phyloP scores from a whole-genome alignment of 345 rosid species.

The Syzygium aqueum region DNA sequence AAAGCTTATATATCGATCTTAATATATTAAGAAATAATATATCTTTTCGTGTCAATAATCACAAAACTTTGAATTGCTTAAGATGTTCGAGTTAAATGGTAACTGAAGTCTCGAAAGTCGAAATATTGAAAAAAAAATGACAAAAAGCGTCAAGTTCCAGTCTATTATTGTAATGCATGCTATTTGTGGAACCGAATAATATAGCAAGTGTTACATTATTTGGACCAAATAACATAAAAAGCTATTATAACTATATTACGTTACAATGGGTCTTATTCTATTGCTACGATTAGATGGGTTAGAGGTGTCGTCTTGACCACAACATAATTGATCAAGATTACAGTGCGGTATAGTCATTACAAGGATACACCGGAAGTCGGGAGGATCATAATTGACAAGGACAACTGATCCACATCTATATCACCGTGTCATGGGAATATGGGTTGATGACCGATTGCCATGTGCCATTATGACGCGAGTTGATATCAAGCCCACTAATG shows the following conservation, averaged over 20 bases:
- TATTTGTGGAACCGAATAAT: background rate
- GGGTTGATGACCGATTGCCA: background rate
- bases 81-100: background rate
- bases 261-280: background rate
- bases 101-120: rapidly evolving
- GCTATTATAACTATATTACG: background rate
- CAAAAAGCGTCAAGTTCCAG: background rate
- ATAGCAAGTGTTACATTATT: background rate
- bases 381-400: background rate
- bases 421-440: rapidly evolving
- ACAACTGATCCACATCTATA: background rate
- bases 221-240: background rate
- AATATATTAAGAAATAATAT: background rate
- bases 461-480: background rate
- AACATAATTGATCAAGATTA: background rate
- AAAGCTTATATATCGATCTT: background rate
- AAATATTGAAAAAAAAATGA: background rate
- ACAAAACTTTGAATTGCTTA: background rate
- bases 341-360: background rate
- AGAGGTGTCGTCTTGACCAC: background rate
- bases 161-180: background rate
- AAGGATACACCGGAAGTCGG: background rate
- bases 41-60: background rate
- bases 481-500: background rate
- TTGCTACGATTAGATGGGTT: background rate